Base-by-base conservation (phyloP, 1,284 basidiomycete genomes). In the Pseudozyma sp. region DNA sequence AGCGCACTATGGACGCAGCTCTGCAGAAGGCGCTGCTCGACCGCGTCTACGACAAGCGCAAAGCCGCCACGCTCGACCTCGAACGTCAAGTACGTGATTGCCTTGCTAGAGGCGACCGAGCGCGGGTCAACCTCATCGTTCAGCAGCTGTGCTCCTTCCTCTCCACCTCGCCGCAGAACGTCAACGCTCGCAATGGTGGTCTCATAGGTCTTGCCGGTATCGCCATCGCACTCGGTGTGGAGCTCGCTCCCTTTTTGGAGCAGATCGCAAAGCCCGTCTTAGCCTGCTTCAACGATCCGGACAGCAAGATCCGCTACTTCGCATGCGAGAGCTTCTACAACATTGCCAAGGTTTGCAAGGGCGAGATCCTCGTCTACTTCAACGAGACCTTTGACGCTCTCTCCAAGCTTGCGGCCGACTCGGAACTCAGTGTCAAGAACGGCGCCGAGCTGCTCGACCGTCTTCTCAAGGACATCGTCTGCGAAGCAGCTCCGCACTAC, bases 321-420 rank as follows among this genome's bases (percentile, higher is more conserved):
- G 96, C 96, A 7, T 96, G 94, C 65, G 96, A 99, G 85, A 95
- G 94, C 83, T 87, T 99, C 80, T 99, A 99, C 87, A 99, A 99
- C 86, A 97, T 99, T 78, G 83, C 85, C 37, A 97, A 99, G 86
- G 95, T 98, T 7, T 97, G 94, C 59, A 97, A 97, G 84, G 96
- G 96, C 39, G 96, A 98, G 86, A 92, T 98, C 43, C 87, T 99
- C 68, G 90, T 97, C 19, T 97, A 96, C 85, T 99, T 99, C 86
- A 99, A 99, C 83, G 93, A 96, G 65, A 94, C 97, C 61, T 99
- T 99, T 80, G 97, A 99, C 85, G 92, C 94, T 1, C 88, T 99
- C 68, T 94, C 93, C 88, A 97, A 97, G 94, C 92, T 99, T 58
- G 93, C 94, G 7, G 94, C 96, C 42, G 97, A 99, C 84, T 92